Conservation (phyloP, 805 yeast genomes). For the Grigorovia humatica region DNA sequence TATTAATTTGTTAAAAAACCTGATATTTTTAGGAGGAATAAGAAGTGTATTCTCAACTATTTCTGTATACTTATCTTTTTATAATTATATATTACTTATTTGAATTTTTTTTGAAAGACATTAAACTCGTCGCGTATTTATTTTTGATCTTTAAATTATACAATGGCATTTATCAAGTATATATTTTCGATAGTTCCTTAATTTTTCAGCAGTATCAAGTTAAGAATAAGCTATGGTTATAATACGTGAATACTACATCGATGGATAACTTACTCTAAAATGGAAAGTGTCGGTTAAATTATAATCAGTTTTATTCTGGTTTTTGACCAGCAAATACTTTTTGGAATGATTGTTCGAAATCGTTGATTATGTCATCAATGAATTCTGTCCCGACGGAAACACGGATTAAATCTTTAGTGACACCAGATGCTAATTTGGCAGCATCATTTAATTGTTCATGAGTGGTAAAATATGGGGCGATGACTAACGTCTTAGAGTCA, state of each 20-base stretch:
- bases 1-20: conserved; percentile 34
- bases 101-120: too few species aligned
- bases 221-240: background rate
- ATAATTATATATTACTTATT: background rate
- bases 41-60: too few species aligned
- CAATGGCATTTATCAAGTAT: background rate
- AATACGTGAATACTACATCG: too few species aligned
- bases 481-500: conserved; percentile 88
- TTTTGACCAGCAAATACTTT: conserved; percentile 27
- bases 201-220: too few species aligned
- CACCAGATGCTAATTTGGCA: conserved; percentile 78
- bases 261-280: too few species aligned
- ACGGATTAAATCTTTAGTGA: conserved; percentile 78
- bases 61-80: background rate
- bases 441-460: conserved; percentile 82
- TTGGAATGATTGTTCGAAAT: conserved; percentile 78
- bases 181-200: background rate
- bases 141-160: background rate
- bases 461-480: conserved; percentile 93
- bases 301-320: conserved; percentile 11
- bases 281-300: too few species aligned
- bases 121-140: too few species aligned
- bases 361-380: conserved; percentile 83
- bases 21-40: background rate
- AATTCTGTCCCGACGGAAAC: conserved; percentile 85